These are phyloP conservation scores for Plectranthus barbatus DNA, from an alignment of 257 asterid species.

Conservation along the genomic window DNA sequence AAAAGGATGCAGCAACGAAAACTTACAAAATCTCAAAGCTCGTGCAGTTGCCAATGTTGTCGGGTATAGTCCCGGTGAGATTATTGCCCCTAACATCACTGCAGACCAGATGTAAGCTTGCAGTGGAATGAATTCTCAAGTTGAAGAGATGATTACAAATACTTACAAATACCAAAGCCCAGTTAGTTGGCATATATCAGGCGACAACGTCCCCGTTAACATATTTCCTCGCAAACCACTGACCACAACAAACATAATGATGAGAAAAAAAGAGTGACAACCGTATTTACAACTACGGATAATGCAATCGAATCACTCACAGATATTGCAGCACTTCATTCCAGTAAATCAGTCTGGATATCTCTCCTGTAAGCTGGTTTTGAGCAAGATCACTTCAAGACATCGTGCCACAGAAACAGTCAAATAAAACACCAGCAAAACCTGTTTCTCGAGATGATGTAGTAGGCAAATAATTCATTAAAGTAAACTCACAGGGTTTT, in stretches of 20 bases:
- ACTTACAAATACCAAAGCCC: constrained; percentile 99
- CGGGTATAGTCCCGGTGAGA: constrained; percentile 82
- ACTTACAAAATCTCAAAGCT: constrained; percentile 93
- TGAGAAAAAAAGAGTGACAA: background rate
- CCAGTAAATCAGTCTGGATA: constrained; percentile 92
- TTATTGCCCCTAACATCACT: constrained; percentile 91
- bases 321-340: constrained; percentile 93
- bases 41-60: constrained; percentile 88
- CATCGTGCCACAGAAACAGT: background rate
- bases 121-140: background rate
- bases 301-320: constrained; percentile 31
- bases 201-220: constrained; percentile 71
- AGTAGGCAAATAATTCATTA: background rate
- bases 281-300: background rate
- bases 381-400: constrained; percentile 73
- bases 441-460: background rate
- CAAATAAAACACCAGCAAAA: background rate
- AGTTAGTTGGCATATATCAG: constrained; percentile 90
- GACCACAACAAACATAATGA: background rate
- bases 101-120: constrained; percentile 9
- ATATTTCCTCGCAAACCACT: constrained; percentile 88
- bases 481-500: constrained; percentile 68
- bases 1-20: background rate
- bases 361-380: constrained; percentile 88
- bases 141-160: background rate